Base-by-base conservation (phyloP, 805 yeast genomes). In the Hanseniaspora clermontiae region DNA sequence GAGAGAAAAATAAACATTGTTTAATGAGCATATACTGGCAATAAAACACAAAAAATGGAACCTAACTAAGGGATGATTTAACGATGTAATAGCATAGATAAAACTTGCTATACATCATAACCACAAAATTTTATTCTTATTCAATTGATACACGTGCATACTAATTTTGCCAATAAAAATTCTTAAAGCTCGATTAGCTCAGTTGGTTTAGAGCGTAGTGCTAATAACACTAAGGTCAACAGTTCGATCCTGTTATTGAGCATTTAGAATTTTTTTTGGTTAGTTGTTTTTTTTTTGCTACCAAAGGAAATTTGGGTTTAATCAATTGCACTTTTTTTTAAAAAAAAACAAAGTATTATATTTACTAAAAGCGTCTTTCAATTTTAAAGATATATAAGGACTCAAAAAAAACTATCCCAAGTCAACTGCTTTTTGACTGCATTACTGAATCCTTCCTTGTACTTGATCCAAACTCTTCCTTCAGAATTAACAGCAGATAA, bases 371-470 rank as follows among this genome's bases (percentile, higher is more conserved):
- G 12, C n/a, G 15, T 10, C n/a, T 36, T 36, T 12, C 12, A 3
- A 36, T 10, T 32, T 4, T 32, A 32, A 32, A 32, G 7, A 32
- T 46, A 10, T 12, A 43, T 43, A 37, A 43, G 37, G 10, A 34
- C 24, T 27, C 32, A 60, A 83, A 87, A 86, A 27, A 89, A 67
- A 55, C 78, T 83, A 8, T 71, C 66, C 96, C 96, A 90, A 20
- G 82, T 78, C 27, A 89, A 80, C 55, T 83, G 85, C 63, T 87
- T 87, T 37, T 95, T 71, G 1, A 89, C 97, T 0, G 97, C 97
- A 67, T 87, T 84, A 5, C 95, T 85, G 64, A 84, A 89, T 0
- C 97, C 97, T 69, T 89, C 96, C 60, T 84, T 85, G 65, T 83
- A 88, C 64, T 84, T 87, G n/a, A 89, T 86, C 96, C 96, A 89